Evolutionary conservation across 179 eudicot genomes (phyloP).

Genomic region (Corrigiola litoralis): DNA sequence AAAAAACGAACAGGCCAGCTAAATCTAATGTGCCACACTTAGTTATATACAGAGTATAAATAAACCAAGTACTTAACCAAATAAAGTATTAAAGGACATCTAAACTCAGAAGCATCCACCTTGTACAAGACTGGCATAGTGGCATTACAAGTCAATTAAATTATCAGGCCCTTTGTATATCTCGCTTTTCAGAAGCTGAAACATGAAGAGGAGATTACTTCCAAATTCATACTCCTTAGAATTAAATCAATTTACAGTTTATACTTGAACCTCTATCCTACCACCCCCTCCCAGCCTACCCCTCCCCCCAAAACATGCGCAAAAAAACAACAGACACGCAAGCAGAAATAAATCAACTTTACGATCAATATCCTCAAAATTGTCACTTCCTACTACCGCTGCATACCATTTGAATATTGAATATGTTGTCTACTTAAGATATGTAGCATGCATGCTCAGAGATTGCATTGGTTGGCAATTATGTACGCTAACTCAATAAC

Average conservation of each 20-base stretch:
- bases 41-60: not conserved
- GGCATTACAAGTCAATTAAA: not conserved
- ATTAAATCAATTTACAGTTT: not conserved
- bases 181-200: not conserved
- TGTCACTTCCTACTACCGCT: no score
- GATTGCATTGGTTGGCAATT: no score
- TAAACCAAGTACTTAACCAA: not conserved
- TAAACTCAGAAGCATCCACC: not conserved
- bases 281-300: not conserved
- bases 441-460: no score
- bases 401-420: no score
- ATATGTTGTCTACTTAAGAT: no score
- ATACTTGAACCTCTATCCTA: not conserved
- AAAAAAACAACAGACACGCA: no score
- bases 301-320: not conserved
- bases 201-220: not conserved
- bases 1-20: not conserved
- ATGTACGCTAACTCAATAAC: no score
- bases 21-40: not conserved
- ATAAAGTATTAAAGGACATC: not conserved
- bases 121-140: not conserved
- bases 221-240: not conserved
- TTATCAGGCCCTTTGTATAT: not conserved
- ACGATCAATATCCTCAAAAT: no score
- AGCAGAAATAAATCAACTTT: not conserved